These are phyloP conservation scores for Leccinum uliginosum DNA, from an alignment of 768 basidiomycete species.

Conservation along the genomic window DNA sequence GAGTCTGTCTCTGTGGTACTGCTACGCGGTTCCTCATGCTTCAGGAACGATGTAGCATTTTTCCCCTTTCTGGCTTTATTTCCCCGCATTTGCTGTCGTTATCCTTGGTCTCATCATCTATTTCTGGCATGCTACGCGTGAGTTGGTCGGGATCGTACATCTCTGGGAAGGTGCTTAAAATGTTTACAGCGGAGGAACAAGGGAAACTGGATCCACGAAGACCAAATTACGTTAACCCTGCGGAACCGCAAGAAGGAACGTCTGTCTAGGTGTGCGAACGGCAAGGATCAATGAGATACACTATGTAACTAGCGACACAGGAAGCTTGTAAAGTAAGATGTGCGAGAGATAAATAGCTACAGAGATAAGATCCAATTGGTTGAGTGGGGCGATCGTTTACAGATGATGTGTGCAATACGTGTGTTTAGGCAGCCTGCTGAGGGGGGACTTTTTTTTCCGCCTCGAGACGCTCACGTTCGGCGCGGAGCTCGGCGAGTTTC, in stretches of 20 bases:
- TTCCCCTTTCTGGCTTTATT: constrained; percentile 85
- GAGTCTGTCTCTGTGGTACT: constrained; percentile 15
- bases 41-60: constrained; percentile 53
- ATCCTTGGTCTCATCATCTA: constrained; percentile 73
- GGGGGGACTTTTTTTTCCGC: constrained; percentile 38
- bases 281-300: neutral
- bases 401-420: constrained; percentile 11
- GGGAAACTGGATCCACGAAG: constrained; percentile 56
- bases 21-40: neutral
- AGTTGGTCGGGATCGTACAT: constrained; percentile 28
- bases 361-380: constrained; percentile 29
- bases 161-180: constrained; percentile 4
- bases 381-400: constrained; percentile 19
- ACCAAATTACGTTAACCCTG: constrained; percentile 51
- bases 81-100: constrained; percentile 70
- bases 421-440: constrained; percentile 25
- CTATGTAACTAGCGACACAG: neutral
- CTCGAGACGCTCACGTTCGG: constrained; percentile 37
- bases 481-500: constrained; percentile 30
- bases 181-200: constrained; percentile 64
- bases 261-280: constrained; percentile 9
- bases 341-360: constrained; percentile 7
- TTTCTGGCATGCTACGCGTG: constrained; percentile 84
- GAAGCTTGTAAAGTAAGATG: neutral
- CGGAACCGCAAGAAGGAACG: constrained; percentile 14